Base-by-base conservation (phyloP, 306 rosid species). In the Psophocarpus tetragonolobus region DNA sequence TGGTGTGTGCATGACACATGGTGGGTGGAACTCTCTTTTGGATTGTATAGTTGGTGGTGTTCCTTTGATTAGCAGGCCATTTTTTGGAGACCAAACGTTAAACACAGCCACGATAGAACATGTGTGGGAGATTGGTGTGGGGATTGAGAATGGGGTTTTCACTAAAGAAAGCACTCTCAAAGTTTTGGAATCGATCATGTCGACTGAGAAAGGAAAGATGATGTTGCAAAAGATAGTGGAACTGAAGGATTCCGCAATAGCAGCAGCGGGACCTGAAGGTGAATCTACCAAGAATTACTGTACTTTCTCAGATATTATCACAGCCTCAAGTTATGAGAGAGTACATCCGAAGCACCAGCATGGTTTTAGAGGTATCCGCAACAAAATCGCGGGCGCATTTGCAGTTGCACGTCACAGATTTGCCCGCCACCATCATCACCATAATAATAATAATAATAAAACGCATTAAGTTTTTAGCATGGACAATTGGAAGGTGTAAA, bases 21-120 rank as follows among this genome's bases (percentile, higher is more conserved):
- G 84, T 32, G 97, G 97, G 2, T 92, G 97, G 97, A 92, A 90
- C 48, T 88, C 92, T 0, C 14, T 86, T 8, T 21, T 87, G 85
- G 97, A 92, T 42, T 86, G 93, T 48, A 76, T 88, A 0, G 72
- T 79, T 1, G 90, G 91, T 1, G 91, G 93, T 4, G 96, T 92
- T 30, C 92, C 96, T 0, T 84, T 92, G 88, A 84, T 90, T 58
- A 65, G 88, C 44, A 76, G 93, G 81, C 93, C 93, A 0, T 85
- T 84, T 70, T 68, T 90, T 2, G 93, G 91, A 6, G 97, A 88
- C 45, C 97, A 92, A 24, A 57, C 1, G 35, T 35, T 92, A 21
- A 92, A 90, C 61, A 75, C 68, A 35, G 24, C 68, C 63, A 70
- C 84, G 13, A 0, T 87, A 38, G 93, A 84, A 67, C 27, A 20